Evolutionary conservation across 805 yeast species (phyloP), one percentile per base, ranked within the genome.

Genomic region (Lachancea meyersii): DNA sequence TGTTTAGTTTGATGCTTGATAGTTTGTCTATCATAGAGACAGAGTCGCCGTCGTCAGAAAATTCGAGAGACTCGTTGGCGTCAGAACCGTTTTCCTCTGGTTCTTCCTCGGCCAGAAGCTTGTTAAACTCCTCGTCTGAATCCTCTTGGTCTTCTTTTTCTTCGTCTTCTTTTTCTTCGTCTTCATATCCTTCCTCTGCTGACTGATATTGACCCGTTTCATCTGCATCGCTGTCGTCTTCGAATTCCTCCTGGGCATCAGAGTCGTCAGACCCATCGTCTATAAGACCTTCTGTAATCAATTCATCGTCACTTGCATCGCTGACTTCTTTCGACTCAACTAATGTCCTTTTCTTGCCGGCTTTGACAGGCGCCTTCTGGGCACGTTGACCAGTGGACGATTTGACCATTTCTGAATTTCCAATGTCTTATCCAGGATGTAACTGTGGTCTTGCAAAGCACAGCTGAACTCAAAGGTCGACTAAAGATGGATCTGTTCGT

Each of bases 21-120:
- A 80, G 59, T 52, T 67, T 72, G 47, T 79, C 84, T 4, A 75
- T 70, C 41, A 80, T 63, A 4, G 82, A 69, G 11, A 53, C 51
- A 1, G 73, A 57, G 37, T 73, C 79, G 32, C 73, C 77, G 13
- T 51, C 52, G 19, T 68, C 71, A 18, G 52, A 54, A 23, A 50
- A 58, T 40, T 57, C 61, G 18, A 64, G 52, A 8, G 56, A 53
- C 8, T 44, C 60, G 10, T 56, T 55, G 33, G 52, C 63, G 22
- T 72, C 77, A 50, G 75, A 80, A 46, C 69, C 73, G 6, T 77
- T 84, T 2, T 64, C 72, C 19, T 63, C 63, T 5, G 46, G 45
- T 40, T 41, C 49, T 23, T 52, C 53, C 16, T 48, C 55, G 16
- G 49, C 58, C 16, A 39, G 23, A 39, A 39, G 39, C 21, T 17